Conservation (phyloP, 495 filamentous ascomycete species). For the Cladorrhinum samala region DNA sequence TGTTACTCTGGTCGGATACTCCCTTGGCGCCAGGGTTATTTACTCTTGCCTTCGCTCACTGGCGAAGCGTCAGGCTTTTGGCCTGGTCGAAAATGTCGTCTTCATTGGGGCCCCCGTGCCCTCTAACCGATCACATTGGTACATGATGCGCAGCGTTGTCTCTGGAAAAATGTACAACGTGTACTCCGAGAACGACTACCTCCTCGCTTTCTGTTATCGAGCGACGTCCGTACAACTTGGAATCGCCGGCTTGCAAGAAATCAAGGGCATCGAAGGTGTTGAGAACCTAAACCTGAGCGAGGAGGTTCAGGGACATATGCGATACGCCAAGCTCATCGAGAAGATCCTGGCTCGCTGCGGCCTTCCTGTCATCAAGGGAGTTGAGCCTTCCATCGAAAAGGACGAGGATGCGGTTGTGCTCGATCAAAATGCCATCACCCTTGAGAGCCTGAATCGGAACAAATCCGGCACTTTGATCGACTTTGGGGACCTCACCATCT, state of each 20-base stretch:
- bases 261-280: constrained; percentile 57
- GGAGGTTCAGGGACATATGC: constrained; percentile 63
- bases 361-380: constrained; percentile 56
- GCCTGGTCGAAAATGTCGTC: constrained; percentile 72
- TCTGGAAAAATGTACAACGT: constrained; percentile 70
- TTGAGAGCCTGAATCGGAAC: constrained; percentile 26
- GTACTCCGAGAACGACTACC: constrained; percentile 68
- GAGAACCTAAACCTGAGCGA: constrained; percentile 73
- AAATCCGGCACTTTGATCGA: constrained; percentile 39
- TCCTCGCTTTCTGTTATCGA: constrained; percentile 73
- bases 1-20: constrained; percentile 80
- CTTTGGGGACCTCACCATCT: constrained; percentile 37
- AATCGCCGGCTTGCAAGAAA: constrained; percentile 65
- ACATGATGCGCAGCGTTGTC: constrained; percentile 63
- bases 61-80: constrained; percentile 66
- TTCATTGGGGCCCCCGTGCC: constrained; percentile 78
- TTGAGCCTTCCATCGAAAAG: constrained; percentile 46
- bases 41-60: constrained; percentile 66
- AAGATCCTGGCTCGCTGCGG: constrained; percentile 62
- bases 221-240: constrained; percentile 70
- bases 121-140: constrained; percentile 58
- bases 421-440: constrained; percentile 22
- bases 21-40: constrained; percentile 75
- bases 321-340: constrained; percentile 64
- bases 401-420: constrained; percentile 35